Percentiles rank a stretch among this genome's conserved stretches.
These are phyloP conservation scores for Mortierella sp. DNA, from an alignment of 371 early-diverging fungal species.

Conservation along the genomic window DNA sequence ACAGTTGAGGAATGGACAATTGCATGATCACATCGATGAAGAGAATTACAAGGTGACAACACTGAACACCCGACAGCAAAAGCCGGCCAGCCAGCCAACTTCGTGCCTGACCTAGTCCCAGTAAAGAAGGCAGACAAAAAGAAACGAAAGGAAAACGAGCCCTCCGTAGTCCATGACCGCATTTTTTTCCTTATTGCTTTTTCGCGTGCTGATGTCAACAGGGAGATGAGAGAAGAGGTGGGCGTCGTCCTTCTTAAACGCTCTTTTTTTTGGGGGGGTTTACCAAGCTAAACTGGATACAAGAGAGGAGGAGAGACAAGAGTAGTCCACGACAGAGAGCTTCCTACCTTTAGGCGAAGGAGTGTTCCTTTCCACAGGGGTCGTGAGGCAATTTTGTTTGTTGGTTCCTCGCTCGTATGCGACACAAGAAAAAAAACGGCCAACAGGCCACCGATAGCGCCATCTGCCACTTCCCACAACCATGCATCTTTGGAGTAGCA, in stretches of 20 bases:
- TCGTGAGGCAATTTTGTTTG: neutral
- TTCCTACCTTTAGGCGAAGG: too few species aligned
- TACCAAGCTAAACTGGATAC: neutral
- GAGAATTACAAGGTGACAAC: neutral
- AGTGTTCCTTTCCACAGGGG: neutral
- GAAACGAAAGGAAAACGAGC: neutral
- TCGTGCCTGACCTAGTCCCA: neutral
- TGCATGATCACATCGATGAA: neutral
- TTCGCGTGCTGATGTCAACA: neutral
- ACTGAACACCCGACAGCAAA: neutral
- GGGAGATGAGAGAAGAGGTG: neutral
- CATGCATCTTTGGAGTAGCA: neutral
- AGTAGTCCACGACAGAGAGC: too few species aligned
- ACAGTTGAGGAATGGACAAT: neutral
- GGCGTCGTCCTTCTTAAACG: conserved; percentile 1
- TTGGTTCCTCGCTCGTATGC: neutral
- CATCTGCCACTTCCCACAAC: neutral
- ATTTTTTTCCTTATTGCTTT: neutral
- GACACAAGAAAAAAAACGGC: conserved; percentile 8
- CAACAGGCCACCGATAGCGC: neutral
- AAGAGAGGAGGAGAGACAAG: neutral
- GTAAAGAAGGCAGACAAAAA: neutral
- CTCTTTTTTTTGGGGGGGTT: neutral
- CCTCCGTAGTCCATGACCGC: neutral
- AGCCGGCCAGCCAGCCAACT: neutral